phyloP scores from a whole-genome alignment of 2,329 filamentous ascomycete species.

The Cercospora beticola region DNA sequence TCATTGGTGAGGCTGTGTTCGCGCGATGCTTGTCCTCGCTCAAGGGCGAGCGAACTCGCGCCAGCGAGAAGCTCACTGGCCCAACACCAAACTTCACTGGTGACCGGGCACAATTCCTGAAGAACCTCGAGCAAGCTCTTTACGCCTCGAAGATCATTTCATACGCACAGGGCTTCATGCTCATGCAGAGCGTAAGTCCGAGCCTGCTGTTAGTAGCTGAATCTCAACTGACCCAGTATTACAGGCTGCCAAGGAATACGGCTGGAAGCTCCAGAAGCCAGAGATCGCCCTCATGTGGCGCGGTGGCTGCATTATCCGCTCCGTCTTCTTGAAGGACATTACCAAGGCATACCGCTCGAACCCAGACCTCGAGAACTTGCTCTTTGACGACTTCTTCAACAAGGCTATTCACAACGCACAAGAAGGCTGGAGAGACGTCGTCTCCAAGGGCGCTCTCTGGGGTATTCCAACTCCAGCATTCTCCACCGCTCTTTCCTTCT shows the following conservation, averaged over 20 bases:
- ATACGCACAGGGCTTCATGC: constrained; percentile 99
- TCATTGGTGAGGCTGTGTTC: constrained; percentile 97
- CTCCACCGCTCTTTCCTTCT: constrained; percentile 96
- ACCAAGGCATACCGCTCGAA: constrained; percentile 93
- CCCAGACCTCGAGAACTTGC: constrained; percentile 93
- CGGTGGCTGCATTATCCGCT: constrained; percentile 99
- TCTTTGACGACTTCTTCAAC: constrained; percentile 99
- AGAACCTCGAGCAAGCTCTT: constrained; percentile 96
- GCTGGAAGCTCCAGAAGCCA: constrained; percentile 99
- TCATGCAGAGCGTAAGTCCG: constrained; percentile 85
- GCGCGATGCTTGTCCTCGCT: constrained; percentile 89
- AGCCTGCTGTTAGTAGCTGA: not conserved
- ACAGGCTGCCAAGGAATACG: constrained; percentile 90
- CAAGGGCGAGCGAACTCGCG: constrained; percentile 87
- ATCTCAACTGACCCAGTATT: constrained; percentile 12
- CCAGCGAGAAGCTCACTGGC: constrained; percentile 74
- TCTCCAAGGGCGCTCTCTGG: constrained; percentile 87
- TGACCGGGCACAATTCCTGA: constrained; percentile 89
- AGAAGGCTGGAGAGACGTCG: constrained; percentile 81
- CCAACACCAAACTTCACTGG: constrained; percentile 80
- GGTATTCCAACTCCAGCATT: constrained; percentile 96
- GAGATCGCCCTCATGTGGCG: constrained; percentile 99
- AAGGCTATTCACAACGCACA: constrained; percentile 97
- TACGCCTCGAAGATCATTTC: constrained; percentile 99
- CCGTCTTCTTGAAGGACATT: constrained; percentile 99